A percentile compares a stretch with the other conserved stretches of the same genome.
Evolutionary conservation across 2,329 filamentous ascomycete species (phyloP).

Genomic region (Cladophialophora exuberans): DNA sequence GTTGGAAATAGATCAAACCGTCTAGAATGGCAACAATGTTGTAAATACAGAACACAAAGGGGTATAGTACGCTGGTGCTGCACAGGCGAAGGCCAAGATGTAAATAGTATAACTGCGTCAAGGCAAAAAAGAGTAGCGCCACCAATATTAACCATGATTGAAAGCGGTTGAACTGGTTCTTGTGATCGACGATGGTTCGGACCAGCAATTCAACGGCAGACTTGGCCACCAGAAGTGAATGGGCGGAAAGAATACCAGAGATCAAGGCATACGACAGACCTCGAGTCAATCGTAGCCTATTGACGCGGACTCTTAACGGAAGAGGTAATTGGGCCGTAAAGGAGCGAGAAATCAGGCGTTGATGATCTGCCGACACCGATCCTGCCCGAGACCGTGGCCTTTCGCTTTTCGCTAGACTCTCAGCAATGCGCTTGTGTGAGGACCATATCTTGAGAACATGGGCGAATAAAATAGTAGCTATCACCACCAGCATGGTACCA

Average conservation of each 20-base stretch:
- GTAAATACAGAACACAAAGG: slow-evolving; percentile 97
- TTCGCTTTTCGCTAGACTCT: slow-evolving; percentile 29
- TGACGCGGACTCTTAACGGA: slow-evolving; percentile 47
- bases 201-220: slow-evolving; percentile 94
- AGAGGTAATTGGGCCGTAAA: slow-evolving; percentile 46
- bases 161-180: slow-evolving; percentile 94
- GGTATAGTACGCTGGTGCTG: slow-evolving; percentile 93
- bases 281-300: slow-evolving; percentile 72
- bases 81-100: slow-evolving; percentile 92
- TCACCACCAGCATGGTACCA: slow-evolving; percentile 72
- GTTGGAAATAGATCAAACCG: slow-evolving; percentile 94
- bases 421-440: slow-evolving; percentile 30
- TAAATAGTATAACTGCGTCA: slow-evolving; percentile 92
- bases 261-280: slow-evolving; percentile 88
- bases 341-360: slow-evolving; percentile 37
- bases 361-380: slow-evolving; percentile 33
- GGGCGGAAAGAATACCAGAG: slow-evolving; percentile 90
- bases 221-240: slow-evolving; percentile 90
- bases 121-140: slow-evolving; percentile 76
- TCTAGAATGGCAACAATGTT: slow-evolving; percentile 98
- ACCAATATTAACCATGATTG: slow-evolving; percentile 91
- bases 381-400: slow-evolving; percentile 25
- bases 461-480: slow-evolving; percentile 66
- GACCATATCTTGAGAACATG: slow-evolving; percentile 44
- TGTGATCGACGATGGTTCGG: slow-evolving; percentile 74